phyloP scores from a whole-genome alignment of 2,329 filamentous ascomycete genomes.

The Plenodomus tracheiphilus region DNA sequence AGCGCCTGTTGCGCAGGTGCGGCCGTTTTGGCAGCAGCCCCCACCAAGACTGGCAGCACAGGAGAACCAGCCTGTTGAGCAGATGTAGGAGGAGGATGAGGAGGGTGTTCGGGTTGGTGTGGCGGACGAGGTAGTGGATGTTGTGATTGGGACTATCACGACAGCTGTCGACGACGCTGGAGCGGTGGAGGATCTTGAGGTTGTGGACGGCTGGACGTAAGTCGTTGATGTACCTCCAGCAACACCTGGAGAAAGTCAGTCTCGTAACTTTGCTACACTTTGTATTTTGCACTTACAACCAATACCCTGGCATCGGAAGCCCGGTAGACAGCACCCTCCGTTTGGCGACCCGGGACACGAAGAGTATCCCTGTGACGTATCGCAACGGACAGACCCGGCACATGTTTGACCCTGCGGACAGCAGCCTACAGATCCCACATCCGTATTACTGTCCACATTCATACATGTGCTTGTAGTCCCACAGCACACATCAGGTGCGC shows the following conservation, averaged over 20 bases:
- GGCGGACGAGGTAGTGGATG: conserved; percentile 15
- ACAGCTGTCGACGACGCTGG: conserved; percentile 43
- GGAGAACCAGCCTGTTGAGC: conserved; percentile 50
- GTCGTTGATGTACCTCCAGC: conserved; percentile 34
- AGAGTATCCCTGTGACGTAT: conserved; percentile 60
- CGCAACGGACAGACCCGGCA: conserved; percentile 66
- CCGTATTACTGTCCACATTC: conserved; percentile 48
- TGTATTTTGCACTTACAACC: conserved; percentile 62
- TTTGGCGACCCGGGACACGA: conserved; percentile 67
- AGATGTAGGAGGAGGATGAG: conserved; percentile 46
- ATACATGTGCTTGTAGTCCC: conserved; percentile 67
- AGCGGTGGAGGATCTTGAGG: conserved; percentile 21
- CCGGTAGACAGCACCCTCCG: conserved; percentile 75
- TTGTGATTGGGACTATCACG: conserved; percentile 43
- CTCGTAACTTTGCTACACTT: background rate
- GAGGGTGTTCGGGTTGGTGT: conserved; percentile 32
- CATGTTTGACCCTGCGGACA: conserved; percentile 70
- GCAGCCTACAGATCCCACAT: conserved; percentile 73
- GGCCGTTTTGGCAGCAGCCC: conserved; percentile 54
- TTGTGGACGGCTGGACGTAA: conserved; percentile 33
- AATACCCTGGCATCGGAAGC: conserved; percentile 68
- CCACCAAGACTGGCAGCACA: conserved; percentile 53
- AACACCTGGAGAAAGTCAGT: conserved; percentile 26
- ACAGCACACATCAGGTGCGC: conserved; percentile 74
- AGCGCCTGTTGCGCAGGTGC: conserved; percentile 46